Conservation (phyloP, 306 rosid genomes). For the Rosa persica region DNA sequence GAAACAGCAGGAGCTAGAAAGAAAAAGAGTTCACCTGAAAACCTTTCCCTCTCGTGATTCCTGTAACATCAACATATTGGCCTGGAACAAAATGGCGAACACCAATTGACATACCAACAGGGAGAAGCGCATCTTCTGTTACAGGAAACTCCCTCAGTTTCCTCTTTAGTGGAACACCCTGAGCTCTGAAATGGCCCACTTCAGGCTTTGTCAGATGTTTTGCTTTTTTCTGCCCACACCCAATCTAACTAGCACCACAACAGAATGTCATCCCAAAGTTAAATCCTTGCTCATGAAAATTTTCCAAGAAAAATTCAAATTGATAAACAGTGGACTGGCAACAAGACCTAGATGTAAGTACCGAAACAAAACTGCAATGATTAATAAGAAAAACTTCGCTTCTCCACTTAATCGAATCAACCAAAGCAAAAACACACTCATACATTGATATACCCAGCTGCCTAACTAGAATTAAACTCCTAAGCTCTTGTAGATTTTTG, state of each 20-base stretch:
- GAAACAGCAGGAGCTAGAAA: neutral
- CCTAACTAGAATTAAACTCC: neutral
- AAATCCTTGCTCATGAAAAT: constrained; percentile 20
- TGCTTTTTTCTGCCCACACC: constrained; percentile 96
- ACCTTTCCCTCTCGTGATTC: constrained; percentile 92
- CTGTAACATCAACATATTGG: constrained; percentile 79
- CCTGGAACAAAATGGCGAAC: constrained; percentile 99
- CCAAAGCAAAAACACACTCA: neutral
- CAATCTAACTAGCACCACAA: constrained; percentile 84
- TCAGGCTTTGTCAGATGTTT: constrained; percentile 92
- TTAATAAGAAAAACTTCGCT: neutral
- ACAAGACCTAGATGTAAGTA: neutral
- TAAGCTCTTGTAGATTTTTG: neutral
- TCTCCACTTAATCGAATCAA: neutral
- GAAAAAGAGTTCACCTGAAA: constrained; percentile 64
- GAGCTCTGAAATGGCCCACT: constrained; percentile 98
- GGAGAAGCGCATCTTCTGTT: constrained; percentile 92
- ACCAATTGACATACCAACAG: constrained; percentile 72
- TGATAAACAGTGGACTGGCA: neutral
- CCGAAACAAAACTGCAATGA: neutral
- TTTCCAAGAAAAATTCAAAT: neutral
- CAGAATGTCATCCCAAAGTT: constrained; percentile 41
- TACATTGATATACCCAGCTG: neutral
- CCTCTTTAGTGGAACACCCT: constrained; percentile 90
- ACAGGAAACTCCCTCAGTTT: constrained; percentile 91